Percentiles rank a stretch among this genome's conserved stretches.
These are phyloP conservation scores for Massariosphaeria phaeospora DNA, from an alignment of 495 filamentous ascomycete genomes.

Conservation along the genomic window DNA sequence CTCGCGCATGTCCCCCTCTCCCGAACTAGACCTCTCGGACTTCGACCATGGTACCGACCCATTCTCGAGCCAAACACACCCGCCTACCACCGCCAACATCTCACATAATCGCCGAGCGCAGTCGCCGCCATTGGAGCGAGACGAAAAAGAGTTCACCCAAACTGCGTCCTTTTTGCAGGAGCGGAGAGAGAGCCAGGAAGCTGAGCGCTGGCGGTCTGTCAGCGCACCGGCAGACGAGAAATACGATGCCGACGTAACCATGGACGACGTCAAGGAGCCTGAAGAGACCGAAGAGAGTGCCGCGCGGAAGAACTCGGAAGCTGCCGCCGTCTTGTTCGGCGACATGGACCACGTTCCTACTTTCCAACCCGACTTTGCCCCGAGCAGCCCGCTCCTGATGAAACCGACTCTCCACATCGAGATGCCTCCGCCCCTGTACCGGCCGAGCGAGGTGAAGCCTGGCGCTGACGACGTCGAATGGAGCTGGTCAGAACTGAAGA, in stretches of 20 bases:
- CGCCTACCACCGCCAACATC: constrained; percentile 42
- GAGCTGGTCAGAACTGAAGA: constrained; percentile 55
- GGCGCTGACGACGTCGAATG: constrained; percentile 12
- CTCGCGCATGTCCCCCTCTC: constrained; percentile 74
- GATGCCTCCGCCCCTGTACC: constrained; percentile 17
- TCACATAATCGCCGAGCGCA: constrained; percentile 63
- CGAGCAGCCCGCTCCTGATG: constrained; percentile 40
- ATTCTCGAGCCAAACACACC: constrained; percentile 49
- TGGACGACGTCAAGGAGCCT: constrained; percentile 31
- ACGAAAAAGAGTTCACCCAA: constrained; percentile 95
- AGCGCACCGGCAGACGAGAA: constrained; percentile 4
- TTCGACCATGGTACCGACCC: constrained; percentile 66
- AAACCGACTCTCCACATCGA: constrained; percentile 27
- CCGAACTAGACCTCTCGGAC: constrained; percentile 87
- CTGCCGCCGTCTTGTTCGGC: constrained; percentile 43
- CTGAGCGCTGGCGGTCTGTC: constrained; percentile 6
- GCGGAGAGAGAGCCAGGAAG: constrained; percentile 51
- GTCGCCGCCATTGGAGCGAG: constrained; percentile 85
- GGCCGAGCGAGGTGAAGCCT: constrained; percentile 16
- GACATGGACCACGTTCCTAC: constrained; percentile 29
- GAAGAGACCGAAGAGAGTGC: constrained; percentile 41
- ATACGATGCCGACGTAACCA: constrained; percentile 15
- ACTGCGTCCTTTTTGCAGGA: constrained; percentile 70
- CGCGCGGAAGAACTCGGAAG: constrained; percentile 38
- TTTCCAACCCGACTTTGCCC: constrained; percentile 19